These are phyloP conservation scores for Leccinum griseonigrum DNA, from an alignment of 1,284 basidiomycete species.

Conservation along the genomic window DNA sequence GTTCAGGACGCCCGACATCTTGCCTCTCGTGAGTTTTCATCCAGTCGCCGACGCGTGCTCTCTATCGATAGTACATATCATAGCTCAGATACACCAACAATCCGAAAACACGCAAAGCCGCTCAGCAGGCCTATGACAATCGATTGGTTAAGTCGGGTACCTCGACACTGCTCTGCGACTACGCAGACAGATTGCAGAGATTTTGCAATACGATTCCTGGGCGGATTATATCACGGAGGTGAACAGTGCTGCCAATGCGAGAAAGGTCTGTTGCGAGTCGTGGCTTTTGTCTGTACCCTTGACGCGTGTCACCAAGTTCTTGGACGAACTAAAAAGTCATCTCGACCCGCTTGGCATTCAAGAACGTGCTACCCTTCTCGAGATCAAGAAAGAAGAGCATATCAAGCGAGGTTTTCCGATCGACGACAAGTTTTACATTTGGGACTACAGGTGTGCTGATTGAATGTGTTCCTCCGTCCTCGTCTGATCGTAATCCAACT, in stretches of 20 bases:
- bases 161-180: conserved; percentile 64
- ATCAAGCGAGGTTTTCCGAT: conserved; percentile 45
- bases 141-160: conserved; percentile 63
- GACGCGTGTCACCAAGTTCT: conserved; percentile 46
- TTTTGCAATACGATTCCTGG: conserved; percentile 78
- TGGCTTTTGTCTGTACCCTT: neutral
- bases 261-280: conserved; percentile 41
- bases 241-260: conserved; percentile 51
- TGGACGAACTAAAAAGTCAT: conserved; percentile 70
- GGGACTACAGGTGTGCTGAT: neutral
- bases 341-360: conserved; percentile 69
- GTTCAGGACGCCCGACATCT: conserved; percentile 60
- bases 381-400: conserved; percentile 72
- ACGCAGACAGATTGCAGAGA: conserved; percentile 61
- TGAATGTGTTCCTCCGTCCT: neutral
- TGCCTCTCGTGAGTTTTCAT: conserved; percentile 54
- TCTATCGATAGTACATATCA: neutral
- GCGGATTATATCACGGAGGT: conserved; percentile 78
- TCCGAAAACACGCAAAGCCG: conserved; percentile 63
- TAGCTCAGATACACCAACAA: conserved; percentile 77
- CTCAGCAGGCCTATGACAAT: conserved; percentile 64
- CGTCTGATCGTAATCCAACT: neutral
- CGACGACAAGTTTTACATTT: neutral
- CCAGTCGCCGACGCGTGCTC: neutral
- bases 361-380: conserved; percentile 64